A percentile compares a stretch with the other conserved stretches of the same genome.
Evolutionary conservation across 179 eudicot species (phyloP).

Genomic region (Nepenthes alata): DNA sequence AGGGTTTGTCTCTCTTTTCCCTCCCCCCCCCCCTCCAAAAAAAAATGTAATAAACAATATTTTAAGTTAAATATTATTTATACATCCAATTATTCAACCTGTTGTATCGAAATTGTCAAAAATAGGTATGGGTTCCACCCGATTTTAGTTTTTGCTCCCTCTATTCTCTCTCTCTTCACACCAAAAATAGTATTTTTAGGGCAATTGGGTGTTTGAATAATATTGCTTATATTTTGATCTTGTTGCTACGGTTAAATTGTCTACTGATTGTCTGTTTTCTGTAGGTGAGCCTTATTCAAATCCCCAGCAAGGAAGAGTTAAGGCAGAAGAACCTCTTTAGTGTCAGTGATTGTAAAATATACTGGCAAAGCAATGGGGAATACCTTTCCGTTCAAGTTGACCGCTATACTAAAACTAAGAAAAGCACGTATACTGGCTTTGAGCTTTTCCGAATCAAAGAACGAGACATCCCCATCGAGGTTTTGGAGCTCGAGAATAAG

Average conservation of each 20-base stretch:
- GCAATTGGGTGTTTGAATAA: no score
- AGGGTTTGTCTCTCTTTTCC: constrained; percentile 30
- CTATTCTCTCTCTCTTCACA: no score
- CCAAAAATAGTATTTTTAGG: no score
- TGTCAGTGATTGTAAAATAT: constrained; percentile 97
- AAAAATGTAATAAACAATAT: no score
- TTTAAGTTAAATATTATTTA: no score
- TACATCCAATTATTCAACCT: no score
- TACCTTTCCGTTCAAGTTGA: constrained; percentile 96
- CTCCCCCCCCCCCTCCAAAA: neutral
- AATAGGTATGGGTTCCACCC: no score
- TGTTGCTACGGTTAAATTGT: neutral
- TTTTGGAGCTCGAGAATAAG: constrained; percentile 91
- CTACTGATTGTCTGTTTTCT: neutral
- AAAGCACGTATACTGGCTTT: constrained; percentile 94
- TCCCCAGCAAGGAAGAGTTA: constrained; percentile 81
- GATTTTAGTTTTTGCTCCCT: no score
- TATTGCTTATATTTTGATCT: no score
- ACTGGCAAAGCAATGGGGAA: constrained; percentile 97
- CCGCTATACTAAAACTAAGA: constrained; percentile 90
- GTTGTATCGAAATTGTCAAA: no score
- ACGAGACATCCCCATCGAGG: constrained; percentile 95
- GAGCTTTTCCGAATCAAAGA: constrained; percentile 97
- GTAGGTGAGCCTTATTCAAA: constrained; percentile 88
- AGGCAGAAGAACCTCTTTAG: constrained; percentile 94